Evolutionary conservation across 139 green algal species (phyloP), one percentile per base, ranked within the genome.

Genomic region (Marvania coccoides): DNA sequence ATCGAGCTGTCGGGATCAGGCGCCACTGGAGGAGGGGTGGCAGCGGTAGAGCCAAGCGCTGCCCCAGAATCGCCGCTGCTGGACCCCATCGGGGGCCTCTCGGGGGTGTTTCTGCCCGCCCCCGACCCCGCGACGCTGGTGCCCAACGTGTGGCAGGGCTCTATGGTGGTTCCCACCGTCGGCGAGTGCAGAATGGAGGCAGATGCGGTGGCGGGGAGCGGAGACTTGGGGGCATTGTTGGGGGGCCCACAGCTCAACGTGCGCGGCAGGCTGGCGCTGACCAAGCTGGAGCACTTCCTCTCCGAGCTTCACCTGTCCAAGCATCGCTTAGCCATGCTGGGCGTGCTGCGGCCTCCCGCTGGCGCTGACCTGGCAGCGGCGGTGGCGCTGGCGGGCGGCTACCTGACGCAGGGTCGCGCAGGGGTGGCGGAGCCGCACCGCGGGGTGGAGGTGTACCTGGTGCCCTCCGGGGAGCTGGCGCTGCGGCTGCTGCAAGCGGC

Each of bases 211-310:
- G 65, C 47, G 9, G 71, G 71, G 9, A 33, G 30, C 31, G 63
- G 36, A 7, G 65, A 73, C 26, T 28, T 71, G 37, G 69, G 48
- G 42, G 58, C 45, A 3, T 26, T 74, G 38, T 48, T 78, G 39
- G 63, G 65, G 10, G 47, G 60, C 3, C 59, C 9, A 30, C 53
- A 65, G 55, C n/a, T 73, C 0, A 61, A 63, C 34, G 42, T 69
- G 6, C 46, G 56, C 23, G 71, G 71, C 5, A 51, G 71, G 51
- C 42, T 78, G 65, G 47, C 64, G 1, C 58, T 78, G 37, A 3
- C 45, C 6, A 73, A 74, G 58, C 64, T 78, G 26, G 60, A 70
- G 5, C 30, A 59, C 24, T 78, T 74, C 33, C 51, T 78, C 19
- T 14, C 12, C 8, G 71, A 78, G 23, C 63, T 78, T 36, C 64